Percentiles rank a stretch among this genome's conserved stretches.
phyloP scores from a whole-genome alignment of 177 flowering plant species.

The Vitis hybrid region DNA sequence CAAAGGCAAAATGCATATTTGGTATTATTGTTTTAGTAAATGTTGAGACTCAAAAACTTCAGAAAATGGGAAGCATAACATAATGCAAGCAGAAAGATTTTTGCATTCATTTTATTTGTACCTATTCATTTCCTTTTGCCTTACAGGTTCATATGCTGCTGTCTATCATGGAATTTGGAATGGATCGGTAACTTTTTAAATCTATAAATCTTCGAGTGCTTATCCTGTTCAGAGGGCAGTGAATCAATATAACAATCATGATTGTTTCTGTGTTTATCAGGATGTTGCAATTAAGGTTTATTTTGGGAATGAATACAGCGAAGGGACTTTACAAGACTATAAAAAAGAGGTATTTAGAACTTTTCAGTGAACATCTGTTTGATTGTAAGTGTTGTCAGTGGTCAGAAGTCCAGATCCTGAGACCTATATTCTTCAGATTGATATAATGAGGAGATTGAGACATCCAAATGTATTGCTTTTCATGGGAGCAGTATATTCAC shows the following conservation, averaged over 20 bases:
- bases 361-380: not conserved
- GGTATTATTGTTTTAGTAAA: not conserved
- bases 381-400: not conserved
- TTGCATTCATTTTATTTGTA: not conserved
- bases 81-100: not conserved
- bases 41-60: not conserved
- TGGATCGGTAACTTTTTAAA: slow-evolving; percentile 59
- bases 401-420: slow-evolving; percentile 1
- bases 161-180: slow-evolving; percentile 87
- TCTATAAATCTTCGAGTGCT: not conserved
- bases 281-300: slow-evolving; percentile 88
- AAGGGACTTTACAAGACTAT: slow-evolving; percentile 57
- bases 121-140: slow-evolving; percentile 1
- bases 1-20: not conserved
- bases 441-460: slow-evolving; percentile 67
- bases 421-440: slow-evolving; percentile 37
- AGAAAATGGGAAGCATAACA: not conserved
- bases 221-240: not conserved
- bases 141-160: slow-evolving; percentile 73
- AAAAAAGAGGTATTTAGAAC: slow-evolving; percentile 60
- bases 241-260: not conserved
- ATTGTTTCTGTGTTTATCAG: slow-evolving; percentile 29
- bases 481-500: slow-evolving; percentile 78
- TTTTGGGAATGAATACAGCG: slow-evolving; percentile 45
- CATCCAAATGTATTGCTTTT: slow-evolving; percentile 81